Percentiles rank a stretch among this genome's conserved stretches.
Conservation (phyloP, 2,329 filamentous ascomycete genomes). For the Aspergillus amoenus region DNA sequence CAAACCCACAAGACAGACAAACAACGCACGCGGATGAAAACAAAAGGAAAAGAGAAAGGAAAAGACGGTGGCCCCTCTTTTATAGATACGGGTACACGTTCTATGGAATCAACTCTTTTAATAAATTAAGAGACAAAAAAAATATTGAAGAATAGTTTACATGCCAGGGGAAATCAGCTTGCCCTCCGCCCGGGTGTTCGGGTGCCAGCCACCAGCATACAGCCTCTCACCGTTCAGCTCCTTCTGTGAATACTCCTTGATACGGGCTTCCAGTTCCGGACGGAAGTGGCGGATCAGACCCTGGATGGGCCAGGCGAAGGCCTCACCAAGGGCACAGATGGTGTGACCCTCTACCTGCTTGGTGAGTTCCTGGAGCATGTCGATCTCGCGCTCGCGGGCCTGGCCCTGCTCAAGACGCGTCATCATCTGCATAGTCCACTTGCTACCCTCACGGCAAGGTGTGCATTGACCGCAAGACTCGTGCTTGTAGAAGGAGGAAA, state of each 20-base stretch:
- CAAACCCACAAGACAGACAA: constrained; percentile 4
- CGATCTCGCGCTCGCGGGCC: constrained; percentile 87
- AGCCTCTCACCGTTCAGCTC: constrained; percentile 67
- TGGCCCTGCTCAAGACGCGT: constrained; percentile 88
- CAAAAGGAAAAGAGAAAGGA: background rate
- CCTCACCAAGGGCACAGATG: constrained; percentile 95
- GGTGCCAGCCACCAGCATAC: constrained; percentile 84
- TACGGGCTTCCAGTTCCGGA: constrained; percentile 88
- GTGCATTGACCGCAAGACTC: constrained; percentile 98
- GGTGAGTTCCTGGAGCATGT: constrained; percentile 98
- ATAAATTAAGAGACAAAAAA: background rate
- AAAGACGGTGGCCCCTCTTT: background rate
- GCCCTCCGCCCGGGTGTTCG: constrained; percentile 72
- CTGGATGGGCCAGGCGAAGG: constrained; percentile 97
- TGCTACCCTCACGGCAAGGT: constrained; percentile 97
- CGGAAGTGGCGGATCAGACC: constrained; percentile 98
- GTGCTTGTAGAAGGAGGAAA: constrained; percentile 97
- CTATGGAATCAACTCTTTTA: constrained; percentile 3
- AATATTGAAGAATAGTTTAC: constrained; percentile 58
- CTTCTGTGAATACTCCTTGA: constrained; percentile 72
- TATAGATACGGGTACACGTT: background rate
- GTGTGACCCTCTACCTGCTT: constrained; percentile 99
- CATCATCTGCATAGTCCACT: constrained; percentile 99
- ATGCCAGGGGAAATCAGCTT: constrained; percentile 86
- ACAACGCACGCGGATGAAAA: background rate